These are phyloP conservation scores for Wallacemonas collosoma DNA, from an alignment of 208 protist genomes.

Conservation along the genomic window DNA sequence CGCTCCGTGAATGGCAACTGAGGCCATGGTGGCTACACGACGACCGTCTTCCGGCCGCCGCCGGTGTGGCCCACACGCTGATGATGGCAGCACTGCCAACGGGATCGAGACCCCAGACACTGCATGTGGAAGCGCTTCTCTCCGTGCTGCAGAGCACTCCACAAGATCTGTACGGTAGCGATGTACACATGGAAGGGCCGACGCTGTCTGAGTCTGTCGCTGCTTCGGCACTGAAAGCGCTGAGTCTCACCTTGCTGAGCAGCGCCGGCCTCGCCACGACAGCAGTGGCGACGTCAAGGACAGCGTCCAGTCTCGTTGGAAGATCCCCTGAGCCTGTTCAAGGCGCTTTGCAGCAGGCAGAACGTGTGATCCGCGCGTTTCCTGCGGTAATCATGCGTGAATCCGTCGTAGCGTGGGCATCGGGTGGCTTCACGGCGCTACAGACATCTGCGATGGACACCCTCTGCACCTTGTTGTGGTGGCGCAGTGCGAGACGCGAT, in stretches of 20 bases:
- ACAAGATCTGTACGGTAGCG: neutral
- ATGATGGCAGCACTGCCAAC: no score
- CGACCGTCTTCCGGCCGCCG: neutral
- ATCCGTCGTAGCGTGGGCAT: neutral
- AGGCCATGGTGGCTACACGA: neutral
- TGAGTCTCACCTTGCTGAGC: neutral
- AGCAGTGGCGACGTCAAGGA: no score
- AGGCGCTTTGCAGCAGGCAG: neutral
- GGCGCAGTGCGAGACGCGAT: neutral
- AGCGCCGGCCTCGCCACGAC: no score
- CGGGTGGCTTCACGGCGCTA: neutral
- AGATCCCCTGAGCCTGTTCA: neutral
- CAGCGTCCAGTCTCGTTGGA: no score
- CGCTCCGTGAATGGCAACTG: constrained; percentile 23
- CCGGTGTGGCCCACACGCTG: no score
- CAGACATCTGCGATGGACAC: neutral
- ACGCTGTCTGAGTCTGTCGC: constrained; percentile 2
- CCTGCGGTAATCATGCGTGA: neutral
- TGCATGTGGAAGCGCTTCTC: constrained; percentile 2
- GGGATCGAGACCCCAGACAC: neutral
- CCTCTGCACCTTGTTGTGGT: constrained; percentile 1
- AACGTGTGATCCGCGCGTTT: constrained; percentile 5
- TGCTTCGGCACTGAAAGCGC: constrained; percentile 1
- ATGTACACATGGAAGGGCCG: neutral
- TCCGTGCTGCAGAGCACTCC: neutral